Percentiles rank a stretch among this genome's conserved stretches.
Conservation (phyloP, 23 red algal genomes). For the Gracilaria caudata region DNA sequence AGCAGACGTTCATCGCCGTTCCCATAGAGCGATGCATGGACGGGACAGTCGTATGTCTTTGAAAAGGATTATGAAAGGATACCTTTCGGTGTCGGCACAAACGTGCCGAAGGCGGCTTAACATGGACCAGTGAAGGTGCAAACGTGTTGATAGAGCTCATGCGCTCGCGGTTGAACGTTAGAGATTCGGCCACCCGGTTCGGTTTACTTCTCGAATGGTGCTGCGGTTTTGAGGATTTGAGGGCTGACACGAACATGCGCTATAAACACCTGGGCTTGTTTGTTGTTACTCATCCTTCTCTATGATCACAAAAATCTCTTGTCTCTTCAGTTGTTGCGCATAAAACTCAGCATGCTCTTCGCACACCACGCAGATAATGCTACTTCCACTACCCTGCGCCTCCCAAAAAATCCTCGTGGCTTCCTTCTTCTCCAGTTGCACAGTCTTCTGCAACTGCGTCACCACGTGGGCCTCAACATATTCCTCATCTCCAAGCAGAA, state of each 20-base stretch:
- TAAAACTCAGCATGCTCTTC: slow-evolving; percentile 99
- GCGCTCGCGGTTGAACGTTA: background rate
- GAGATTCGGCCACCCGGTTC: background rate
- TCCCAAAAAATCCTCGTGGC: slow-evolving; percentile 85
- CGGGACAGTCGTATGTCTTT: too few relatives aligned
- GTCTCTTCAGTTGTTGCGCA: slow-evolving; percentile 86
- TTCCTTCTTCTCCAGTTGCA: slow-evolving; percentile 89
- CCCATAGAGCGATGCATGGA: too few relatives aligned
- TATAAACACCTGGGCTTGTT: background rate
- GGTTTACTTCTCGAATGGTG: background rate
- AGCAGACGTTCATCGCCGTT: too few relatives aligned
- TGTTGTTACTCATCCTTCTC: slow-evolving; percentile 79
- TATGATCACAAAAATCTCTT: slow-evolving; percentile 90
- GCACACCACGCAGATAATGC: slow-evolving; percentile 85
- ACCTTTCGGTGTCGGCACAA: too few relatives aligned
- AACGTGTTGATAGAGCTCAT: background rate
- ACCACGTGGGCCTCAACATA: slow-evolving; percentile 93
- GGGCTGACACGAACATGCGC: background rate
- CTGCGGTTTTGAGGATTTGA: background rate
- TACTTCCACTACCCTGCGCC: slow-evolving; percentile 77
- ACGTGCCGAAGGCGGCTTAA: too few relatives aligned
- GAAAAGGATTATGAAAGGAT: too few relatives aligned
- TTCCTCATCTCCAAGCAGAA: slow-evolving; percentile 97
- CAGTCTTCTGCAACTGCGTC: slow-evolving; percentile 88
- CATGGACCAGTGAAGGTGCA: background rate